A percentile compares a stretch with the other conserved stretches of the same genome.
Evolutionary conservation across 805 yeast genomes (phyloP).

Genomic region (Candida ascalaphidarum): DNA sequence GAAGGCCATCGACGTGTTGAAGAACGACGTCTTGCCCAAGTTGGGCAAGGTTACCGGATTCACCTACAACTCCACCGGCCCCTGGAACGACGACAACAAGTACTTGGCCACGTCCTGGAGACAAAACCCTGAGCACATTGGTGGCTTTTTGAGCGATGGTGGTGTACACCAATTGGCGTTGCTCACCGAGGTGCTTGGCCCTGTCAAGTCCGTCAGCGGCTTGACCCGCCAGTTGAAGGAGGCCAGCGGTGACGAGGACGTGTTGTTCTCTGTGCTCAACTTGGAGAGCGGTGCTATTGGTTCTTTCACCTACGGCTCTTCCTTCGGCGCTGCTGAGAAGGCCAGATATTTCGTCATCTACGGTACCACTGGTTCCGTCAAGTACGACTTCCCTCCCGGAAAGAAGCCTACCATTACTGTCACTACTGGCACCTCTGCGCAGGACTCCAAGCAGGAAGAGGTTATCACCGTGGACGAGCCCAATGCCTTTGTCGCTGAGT

Average conservation of each 20-base stretch:
- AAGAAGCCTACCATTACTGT: constrained; percentile 29
- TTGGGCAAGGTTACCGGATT: constrained; percentile 71
- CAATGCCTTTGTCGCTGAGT: constrained; percentile 36
- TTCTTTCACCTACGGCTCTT: constrained; percentile 79
- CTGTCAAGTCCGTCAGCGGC: constrained; percentile 63
- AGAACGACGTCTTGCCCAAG: constrained; percentile 45
- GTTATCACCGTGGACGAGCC: constrained; percentile 35
- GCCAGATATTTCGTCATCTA: constrained; percentile 57
- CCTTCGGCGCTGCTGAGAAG: constrained; percentile 77
- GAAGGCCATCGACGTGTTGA: constrained; percentile 47
- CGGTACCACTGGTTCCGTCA: constrained; percentile 73
- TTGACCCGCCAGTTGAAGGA: constrained; percentile 69
- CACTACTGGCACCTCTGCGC: constrained; percentile 21
- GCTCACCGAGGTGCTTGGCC: constrained; percentile 75
- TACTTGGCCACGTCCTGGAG: constrained; percentile 78
- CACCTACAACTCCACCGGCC: constrained; percentile 67
- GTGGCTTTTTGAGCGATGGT: constrained; percentile 89
- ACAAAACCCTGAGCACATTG: constrained; percentile 82
- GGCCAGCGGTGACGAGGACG: constrained; percentile 76
- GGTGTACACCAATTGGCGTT: constrained; percentile 94
- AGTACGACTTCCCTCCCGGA: constrained; percentile 55
- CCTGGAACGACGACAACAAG: constrained; percentile 52
- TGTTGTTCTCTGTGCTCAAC: constrained; percentile 61
- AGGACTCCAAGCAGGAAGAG: constrained; percentile 45
- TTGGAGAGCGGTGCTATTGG: constrained; percentile 63